phyloP scores from a whole-genome alignment of 768 basidiomycete genomes.

The Amanita pallidorosea region DNA sequence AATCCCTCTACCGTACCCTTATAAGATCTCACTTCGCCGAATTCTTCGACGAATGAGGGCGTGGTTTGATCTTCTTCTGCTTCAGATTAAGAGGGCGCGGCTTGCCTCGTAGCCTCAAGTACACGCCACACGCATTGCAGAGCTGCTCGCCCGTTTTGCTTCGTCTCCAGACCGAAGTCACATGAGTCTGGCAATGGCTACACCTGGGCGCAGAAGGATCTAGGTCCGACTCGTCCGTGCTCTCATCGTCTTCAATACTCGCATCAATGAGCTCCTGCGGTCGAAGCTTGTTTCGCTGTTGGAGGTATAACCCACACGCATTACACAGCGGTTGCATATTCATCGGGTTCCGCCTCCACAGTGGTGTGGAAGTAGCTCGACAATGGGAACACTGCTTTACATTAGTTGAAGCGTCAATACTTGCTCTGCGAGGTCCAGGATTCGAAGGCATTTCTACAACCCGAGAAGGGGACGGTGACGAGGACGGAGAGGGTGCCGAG shows the following conservation, averaged over 20 bases:
- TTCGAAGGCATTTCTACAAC: slow-evolving; percentile 10
- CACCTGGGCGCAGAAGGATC: slow-evolving; percentile 35
- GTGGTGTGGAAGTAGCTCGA: slow-evolving; percentile 33
- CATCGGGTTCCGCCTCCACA: slow-evolving; percentile 37
- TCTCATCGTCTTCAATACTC: slow-evolving; percentile 29
- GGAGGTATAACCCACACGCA: slow-evolving; percentile 36
- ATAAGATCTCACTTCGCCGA: slow-evolving; percentile 14
- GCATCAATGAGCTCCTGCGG: slow-evolving; percentile 41
- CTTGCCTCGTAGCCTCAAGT: slow-evolving; percentile 33
- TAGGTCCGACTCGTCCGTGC: slow-evolving; percentile 25
- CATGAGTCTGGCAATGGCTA: slow-evolving; percentile 37
- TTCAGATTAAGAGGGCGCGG: slow-evolving; percentile 34
- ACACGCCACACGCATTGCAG: slow-evolving; percentile 43
- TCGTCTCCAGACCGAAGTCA: slow-evolving; percentile 39
- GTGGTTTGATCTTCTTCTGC: slow-evolving; percentile 38
- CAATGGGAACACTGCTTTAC: slow-evolving; percentile 36
- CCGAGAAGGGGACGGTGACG: slow-evolving; percentile 12
- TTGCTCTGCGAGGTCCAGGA: slow-evolving; percentile 16
- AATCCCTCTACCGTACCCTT: neutral
- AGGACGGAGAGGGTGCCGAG: slow-evolving; percentile 23
- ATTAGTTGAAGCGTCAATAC: slow-evolving; percentile 18
- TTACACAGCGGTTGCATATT: slow-evolving; percentile 36
- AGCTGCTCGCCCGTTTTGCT: slow-evolving; percentile 39
- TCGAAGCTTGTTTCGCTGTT: slow-evolving; percentile 34
- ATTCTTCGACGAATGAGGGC: slow-evolving; percentile 28